Evolutionary conservation across 805 yeast genomes (phyloP).

Genomic region (Crinitomyces ghanaensis): DNA sequence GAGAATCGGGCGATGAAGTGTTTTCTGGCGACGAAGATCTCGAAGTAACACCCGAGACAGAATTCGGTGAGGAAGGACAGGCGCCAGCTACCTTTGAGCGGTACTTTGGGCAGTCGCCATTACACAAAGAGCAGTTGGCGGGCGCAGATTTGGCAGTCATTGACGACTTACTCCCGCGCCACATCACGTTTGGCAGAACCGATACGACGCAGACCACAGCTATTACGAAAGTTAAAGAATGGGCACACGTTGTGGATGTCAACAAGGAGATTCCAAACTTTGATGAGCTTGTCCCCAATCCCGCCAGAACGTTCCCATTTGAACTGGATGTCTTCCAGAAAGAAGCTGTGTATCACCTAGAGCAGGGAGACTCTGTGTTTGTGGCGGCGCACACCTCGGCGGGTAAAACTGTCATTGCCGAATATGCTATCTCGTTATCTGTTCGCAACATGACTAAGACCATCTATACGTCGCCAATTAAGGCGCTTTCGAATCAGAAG

Average conservation of each 20-base stretch:
- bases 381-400: slow-evolving; percentile 99
- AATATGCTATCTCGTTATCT: slow-evolving; percentile 95
- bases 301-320: slow-evolving; percentile 92
- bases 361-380: slow-evolving; percentile 96
- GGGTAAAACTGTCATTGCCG: slow-evolving; percentile 97
- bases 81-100: neutral
- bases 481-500: slow-evolving; percentile 82
- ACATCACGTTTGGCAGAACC: slow-evolving; percentile 36
- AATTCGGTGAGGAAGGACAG: slow-evolving; percentile 8
- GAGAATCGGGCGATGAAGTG: slow-evolving; percentile 11
- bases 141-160: slow-evolving; percentile 19
- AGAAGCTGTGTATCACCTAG: slow-evolving; percentile 92
- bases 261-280: slow-evolving; percentile 77
- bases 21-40: slow-evolving; percentile 10
- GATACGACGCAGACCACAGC: slow-evolving; percentile 12
- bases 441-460: slow-evolving; percentile 92
- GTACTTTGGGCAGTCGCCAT: neutral
- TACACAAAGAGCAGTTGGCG: neutral
- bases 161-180: slow-evolving; percentile 40
- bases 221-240: slow-evolving; percentile 39
- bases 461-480: slow-evolving; percentile 91
- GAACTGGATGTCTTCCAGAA: slow-evolving; percentile 91
- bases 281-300: slow-evolving; percentile 77
- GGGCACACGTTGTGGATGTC: slow-evolving; percentile 95
- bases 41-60: slow-evolving; percentile 7